Conservation (phyloP, 495 filamentous ascomycete species). For the Aspergillus homomorphus region DNA sequence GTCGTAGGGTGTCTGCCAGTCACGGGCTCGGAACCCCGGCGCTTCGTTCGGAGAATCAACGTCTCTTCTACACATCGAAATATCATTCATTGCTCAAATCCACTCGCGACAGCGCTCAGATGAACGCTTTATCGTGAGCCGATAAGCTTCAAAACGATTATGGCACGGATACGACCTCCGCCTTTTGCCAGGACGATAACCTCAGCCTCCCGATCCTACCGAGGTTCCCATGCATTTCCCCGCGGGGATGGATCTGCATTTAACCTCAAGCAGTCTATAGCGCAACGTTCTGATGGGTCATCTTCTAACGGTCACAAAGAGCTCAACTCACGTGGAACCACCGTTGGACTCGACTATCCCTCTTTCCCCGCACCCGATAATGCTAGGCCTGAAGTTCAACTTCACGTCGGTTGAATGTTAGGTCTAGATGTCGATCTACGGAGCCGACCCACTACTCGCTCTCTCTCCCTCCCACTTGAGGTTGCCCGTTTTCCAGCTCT, state of each 20-base stretch:
- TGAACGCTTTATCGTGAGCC: not conserved
- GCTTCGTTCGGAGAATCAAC: too few relatives aligned
- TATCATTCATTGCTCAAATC: too few relatives aligned
- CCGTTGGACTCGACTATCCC: not conserved
- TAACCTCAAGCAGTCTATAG: not conserved
- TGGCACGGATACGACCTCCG: not conserved
- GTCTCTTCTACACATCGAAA: too few relatives aligned
- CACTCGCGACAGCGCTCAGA: too few relatives aligned
- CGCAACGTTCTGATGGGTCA: not conserved
- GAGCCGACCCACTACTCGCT: not conserved
- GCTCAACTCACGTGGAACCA: too few relatives aligned
- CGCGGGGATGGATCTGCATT: not conserved
- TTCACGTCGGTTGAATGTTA: not conserved
- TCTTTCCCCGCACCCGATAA: not conserved
- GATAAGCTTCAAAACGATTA: not conserved
- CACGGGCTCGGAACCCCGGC: too few relatives aligned
- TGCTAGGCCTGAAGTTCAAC: too few relatives aligned
- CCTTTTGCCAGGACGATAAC: not conserved
- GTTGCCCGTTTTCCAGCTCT: not conserved
- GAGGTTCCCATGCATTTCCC: not conserved
- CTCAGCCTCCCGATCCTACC: not conserved
- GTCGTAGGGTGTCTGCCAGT: too few relatives aligned
- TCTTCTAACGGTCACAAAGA: too few relatives aligned
- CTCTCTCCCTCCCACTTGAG: too few relatives aligned
- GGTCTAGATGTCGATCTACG: not conserved